Base-by-base conservation (phyloP, 768 basidiomycete species). In the Chiua virens region DNA sequence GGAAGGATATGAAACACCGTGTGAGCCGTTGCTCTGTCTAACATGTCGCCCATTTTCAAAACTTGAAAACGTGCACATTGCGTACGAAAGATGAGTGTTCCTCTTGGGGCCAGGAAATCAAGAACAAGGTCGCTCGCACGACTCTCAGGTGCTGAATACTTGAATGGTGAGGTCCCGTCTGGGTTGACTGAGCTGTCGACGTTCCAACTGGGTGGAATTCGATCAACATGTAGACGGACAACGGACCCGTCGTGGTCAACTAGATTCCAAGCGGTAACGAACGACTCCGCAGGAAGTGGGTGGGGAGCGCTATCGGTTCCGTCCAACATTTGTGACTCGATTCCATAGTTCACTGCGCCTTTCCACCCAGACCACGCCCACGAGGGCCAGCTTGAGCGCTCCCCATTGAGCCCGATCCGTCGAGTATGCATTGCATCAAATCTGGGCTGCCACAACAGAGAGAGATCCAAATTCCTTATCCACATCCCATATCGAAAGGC, bases 301-400 rank as follows among this genome's bases (percentile, higher is more conserved):
- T 52, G 54, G 4, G 22, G 21, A 34, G 45, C 41, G 2, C 27
- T 20, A 9, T 45, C 23, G 1, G 22, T 20, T n/a, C 55, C 42
- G 13, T 42, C 15, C 18, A 46, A 15, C 39, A 47, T 25, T 5
- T 49, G 42, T 17, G 37, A 23, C 28, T 50, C 52, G 39, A 35
- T 13, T 20, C 45, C 27, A n/a, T 54, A 59, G 8, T 47, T 23
- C 14, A 55, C 45, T 9, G 58, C 61, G 35, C 64, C 64, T 22
- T 41, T 56, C 64, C 63, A 64, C 2, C 58, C 63, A 5, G 64
- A 52, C 58, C 63, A 64, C 14, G 64, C 61, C 63, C 63, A 64
- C 15, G 64, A 63, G 6, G 61, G 63, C 48, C 53, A 65, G 28
- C 13, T 21, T 1, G 51, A n/a, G 34, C 15, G 21, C 18, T 22